These are phyloP conservation scores for Wickerhamiella kazuoi DNA, from an alignment of 805 yeast genomes.

Conservation along the genomic window DNA sequence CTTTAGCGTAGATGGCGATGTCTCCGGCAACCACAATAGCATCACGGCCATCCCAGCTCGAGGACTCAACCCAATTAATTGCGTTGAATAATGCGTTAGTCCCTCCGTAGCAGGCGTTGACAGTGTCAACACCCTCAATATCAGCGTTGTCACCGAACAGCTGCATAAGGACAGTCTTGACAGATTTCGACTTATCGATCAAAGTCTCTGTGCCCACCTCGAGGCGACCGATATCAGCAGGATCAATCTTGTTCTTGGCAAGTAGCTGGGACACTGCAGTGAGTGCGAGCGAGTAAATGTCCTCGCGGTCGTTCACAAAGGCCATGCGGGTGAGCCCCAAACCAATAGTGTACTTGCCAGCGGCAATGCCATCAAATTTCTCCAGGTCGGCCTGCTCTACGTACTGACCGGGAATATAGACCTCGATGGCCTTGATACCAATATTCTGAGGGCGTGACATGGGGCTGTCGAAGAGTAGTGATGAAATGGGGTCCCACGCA, in stretches of 20 bases:
- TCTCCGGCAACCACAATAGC: slow-evolving; percentile 96
- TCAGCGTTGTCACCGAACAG: slow-evolving; percentile 76
- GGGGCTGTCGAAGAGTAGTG: no score
- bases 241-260: slow-evolving; percentile 67
- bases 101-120: slow-evolving; percentile 98
- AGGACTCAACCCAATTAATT: slow-evolving; percentile 88
- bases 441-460: slow-evolving; percentile 49
- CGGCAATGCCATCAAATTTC: slow-evolving; percentile 62
- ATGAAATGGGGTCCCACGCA: no score
- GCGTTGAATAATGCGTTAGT: slow-evolving; percentile 88
- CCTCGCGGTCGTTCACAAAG: slow-evolving; percentile 93
- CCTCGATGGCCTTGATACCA: slow-evolving; percentile 93
- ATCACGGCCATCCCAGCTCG: slow-evolving; percentile 95
- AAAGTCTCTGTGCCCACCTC: slow-evolving; percentile 98
- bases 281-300: slow-evolving; percentile 81
- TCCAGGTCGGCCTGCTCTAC: slow-evolving; percentile 86
- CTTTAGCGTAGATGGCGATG: slow-evolving; percentile 91
- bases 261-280: slow-evolving; percentile 70
- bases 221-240: slow-evolving; percentile 68
- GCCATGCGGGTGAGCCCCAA: slow-evolving; percentile 97
- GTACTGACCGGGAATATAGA: slow-evolving; percentile 64
- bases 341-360: slow-evolving; percentile 96
- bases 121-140: slow-evolving; percentile 87
- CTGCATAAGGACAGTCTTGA: slow-evolving; percentile 90
- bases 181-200: slow-evolving; percentile 91